Base-by-base conservation (phyloP, 106 monocot species). In the Chionographis japonica region DNA sequence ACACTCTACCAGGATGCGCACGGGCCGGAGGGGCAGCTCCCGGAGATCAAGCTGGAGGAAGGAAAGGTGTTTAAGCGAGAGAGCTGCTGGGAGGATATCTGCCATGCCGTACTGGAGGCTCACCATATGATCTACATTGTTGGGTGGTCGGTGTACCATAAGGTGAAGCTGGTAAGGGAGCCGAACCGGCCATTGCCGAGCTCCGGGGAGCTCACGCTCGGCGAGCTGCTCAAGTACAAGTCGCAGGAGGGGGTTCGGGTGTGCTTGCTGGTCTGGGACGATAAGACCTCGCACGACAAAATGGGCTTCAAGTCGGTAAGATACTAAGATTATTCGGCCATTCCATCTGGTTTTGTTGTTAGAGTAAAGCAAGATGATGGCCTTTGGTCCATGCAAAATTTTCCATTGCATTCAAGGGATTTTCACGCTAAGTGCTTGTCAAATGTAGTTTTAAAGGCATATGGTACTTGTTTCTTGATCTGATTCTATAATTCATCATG, bases 51-150 rank as follows among this genome's bases (percentile, higher is more conserved):
- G 13, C 54, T 93, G 60, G 93, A 86, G 6, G 55, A 50, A 1
- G 83, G 78, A 19, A 75, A 37, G 50, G 68, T 72, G 3, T 93
- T 78, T 70, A 38, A 50, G 38, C 89, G 81, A 12, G 82, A 54
- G 40, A 79, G 43, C 63, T 93, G 93, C 37, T 93, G 93, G 93
- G 86, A 89, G 63, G 93, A 93, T 41, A 89, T 93, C 2, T 93
- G 93, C 61, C 84, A 86, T 51, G 89, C 93, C 4, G 84, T 93
- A n/a, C 49, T 93, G 42, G 84, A 86, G 37, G 93, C 89, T 1
- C 86, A 89, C 39, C 81, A 82, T 58, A 35, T 93, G 46, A 80
- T 93, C 12, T 93, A 93, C 58, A 62, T 93, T 42, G 81, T 75
- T 8, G 93, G 93, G 6, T 89, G 93, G 89, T 93, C 93, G 17